Evolutionary conservation across 2,329 filamentous ascomycete species (phyloP).

Genomic region (Sarocladiaceae sp.): DNA sequence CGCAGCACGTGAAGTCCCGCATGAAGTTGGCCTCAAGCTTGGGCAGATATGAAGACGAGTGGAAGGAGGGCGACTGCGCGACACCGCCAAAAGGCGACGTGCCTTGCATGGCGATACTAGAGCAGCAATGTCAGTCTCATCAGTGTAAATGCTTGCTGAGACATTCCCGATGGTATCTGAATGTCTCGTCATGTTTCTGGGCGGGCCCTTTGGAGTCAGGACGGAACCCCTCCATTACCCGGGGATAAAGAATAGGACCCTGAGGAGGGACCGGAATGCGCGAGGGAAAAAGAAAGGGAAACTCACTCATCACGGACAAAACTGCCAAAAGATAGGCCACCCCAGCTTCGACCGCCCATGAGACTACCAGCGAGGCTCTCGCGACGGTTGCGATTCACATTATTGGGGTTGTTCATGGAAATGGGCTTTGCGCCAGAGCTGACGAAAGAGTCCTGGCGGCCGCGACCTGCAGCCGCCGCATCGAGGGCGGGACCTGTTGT

Average conservation of each 20-base stretch:
- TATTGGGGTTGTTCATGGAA: constrained; percentile 57
- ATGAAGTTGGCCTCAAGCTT: constrained; percentile 97
- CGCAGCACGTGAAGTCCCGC: constrained; percentile 95
- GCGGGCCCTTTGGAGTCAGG: background rate
- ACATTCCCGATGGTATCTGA: background rate
- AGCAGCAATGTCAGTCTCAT: constrained; percentile 2
- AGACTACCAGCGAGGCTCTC: constrained; percentile 59
- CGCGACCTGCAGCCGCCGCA: constrained; percentile 48
- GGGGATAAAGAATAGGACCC: background rate
- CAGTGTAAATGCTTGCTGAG: constrained; percentile 9
- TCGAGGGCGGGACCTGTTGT: constrained; percentile 39
- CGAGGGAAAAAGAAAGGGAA: constrained; percentile 14
- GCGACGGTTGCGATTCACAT: constrained; percentile 49
- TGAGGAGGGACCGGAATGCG: background rate
- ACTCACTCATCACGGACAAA: constrained; percentile 98
- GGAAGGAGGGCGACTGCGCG: constrained; percentile 87
- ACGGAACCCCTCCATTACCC: constrained; percentile 8
- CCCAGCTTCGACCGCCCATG: constrained; percentile 90
- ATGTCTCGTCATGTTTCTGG: background rate
- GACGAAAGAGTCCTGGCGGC: constrained; percentile 59
- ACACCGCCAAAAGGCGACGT: constrained; percentile 76
- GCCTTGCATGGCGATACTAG: constrained; percentile 88
- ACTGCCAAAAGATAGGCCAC: constrained; percentile 89
- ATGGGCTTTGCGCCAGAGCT: constrained; percentile 61
- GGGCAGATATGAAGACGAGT: constrained; percentile 92